phyloP scores from a whole-genome alignment of 1,139 yeast genomes.

The Nadsonia commutata region DNA sequence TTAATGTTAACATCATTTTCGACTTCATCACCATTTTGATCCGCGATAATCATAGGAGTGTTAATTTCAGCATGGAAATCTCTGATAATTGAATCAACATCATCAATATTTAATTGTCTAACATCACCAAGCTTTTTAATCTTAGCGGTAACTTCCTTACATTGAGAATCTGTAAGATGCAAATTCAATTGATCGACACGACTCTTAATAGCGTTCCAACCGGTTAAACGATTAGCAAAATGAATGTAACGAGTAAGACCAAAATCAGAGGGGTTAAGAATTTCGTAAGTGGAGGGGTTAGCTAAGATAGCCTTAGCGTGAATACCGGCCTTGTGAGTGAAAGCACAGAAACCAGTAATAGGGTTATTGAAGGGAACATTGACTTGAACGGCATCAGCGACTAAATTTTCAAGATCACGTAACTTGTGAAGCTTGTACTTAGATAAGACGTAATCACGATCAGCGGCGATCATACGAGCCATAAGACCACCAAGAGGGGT shows the following conservation, averaged over 20 bases:
- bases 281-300: conserved; percentile 95
- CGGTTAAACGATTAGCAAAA: conserved; percentile 94
- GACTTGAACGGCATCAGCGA: conserved; percentile 94
- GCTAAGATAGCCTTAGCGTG: conserved; percentile 98
- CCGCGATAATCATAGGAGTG: conserved; percentile 24
- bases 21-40: conserved; percentile 2
- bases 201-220: conserved; percentile 98
- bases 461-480: conserved; percentile 99
- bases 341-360: conserved; percentile 97
- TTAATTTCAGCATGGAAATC: conserved; percentile 67
- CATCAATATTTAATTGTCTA: conserved; percentile 87
- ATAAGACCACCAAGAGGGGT: conserved; percentile 94
- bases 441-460: conserved; percentile 87
- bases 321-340: conserved; percentile 98
- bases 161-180: conserved; percentile 78
- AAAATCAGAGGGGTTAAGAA: conserved; percentile 84
- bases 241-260: conserved; percentile 93
- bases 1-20: neutral
- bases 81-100: conserved; percentile 91
- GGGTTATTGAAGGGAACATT: conserved; percentile 97
- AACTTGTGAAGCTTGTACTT: conserved; percentile 93
- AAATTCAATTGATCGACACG: conserved; percentile 95
- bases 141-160: conserved; percentile 87
- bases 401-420: conserved; percentile 88
- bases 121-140: conserved; percentile 92